Evolutionary conservation across 306 rosid genomes (phyloP).

Genomic region (Datisca glomerata): DNA sequence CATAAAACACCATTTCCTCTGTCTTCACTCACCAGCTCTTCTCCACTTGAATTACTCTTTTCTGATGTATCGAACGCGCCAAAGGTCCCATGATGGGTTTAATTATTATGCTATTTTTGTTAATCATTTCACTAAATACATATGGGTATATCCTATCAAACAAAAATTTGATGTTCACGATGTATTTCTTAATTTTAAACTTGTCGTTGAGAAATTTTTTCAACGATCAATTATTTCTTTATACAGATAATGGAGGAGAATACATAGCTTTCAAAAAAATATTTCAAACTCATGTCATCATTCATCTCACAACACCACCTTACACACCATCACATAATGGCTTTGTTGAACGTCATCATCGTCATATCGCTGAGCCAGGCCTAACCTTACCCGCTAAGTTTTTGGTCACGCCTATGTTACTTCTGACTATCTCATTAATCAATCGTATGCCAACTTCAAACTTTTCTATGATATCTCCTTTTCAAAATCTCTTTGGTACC

Average conservation of each 20-base stretch:
- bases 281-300: background rate
- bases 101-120: too few species aligned
- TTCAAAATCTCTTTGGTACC: background rate
- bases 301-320: background rate
- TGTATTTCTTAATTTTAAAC: background rate
- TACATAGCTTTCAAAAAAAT: background rate
- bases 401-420: background rate
- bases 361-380: background rate
- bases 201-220: background rate
- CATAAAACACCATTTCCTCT: background rate
- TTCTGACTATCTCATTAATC: background rate
- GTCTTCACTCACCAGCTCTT: background rate
- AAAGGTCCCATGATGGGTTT: too few species aligned
- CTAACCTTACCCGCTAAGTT: background rate
- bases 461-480: background rate
- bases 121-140: too few species aligned
- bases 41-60: background rate
- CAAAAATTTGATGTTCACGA: background rate
- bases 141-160: too few species aligned
- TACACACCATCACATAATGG: background rate
- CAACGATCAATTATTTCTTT: background rate
- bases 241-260: background rate
- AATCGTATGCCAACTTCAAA: background rate
- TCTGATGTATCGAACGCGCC: too few species aligned
- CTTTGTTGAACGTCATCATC: background rate